These are phyloP conservation scores for Cyclanthera cordifolia DNA, from an alignment of 306 rosid species.

Conservation along the genomic window DNA sequence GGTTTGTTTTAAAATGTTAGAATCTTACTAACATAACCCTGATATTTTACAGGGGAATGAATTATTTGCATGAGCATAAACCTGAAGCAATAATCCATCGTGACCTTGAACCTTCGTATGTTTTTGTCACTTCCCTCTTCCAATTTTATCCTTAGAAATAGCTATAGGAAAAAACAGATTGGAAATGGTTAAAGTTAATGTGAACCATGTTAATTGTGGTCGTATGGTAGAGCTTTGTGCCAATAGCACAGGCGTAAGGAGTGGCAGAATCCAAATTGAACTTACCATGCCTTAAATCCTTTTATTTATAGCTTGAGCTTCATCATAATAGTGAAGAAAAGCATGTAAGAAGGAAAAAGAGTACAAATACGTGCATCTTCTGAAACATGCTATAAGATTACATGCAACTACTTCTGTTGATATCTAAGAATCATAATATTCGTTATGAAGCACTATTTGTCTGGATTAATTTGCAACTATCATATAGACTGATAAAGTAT, in stretches of 20 bases:
- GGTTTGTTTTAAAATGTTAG: not conserved
- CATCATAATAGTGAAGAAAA: not conserved
- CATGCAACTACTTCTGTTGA: not conserved
- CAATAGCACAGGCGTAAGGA: not conserved
- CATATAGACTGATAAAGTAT: not conserved
- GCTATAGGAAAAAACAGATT: not conserved
- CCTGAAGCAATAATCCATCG: conserved; percentile 93
- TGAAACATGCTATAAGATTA: not conserved
- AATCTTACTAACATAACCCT: not conserved
- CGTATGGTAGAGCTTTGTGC: not conserved
- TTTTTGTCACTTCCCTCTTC: conserved; percentile 13
- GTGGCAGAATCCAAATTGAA: not conserved
- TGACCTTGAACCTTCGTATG: conserved; percentile 98
- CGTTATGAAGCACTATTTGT: not conserved
- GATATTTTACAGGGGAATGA: conserved; percentile 61
- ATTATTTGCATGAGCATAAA: conserved; percentile 87
- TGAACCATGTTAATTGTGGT: not conserved
- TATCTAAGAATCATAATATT: not conserved
- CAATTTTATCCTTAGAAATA: not conserved
- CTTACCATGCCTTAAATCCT: not conserved
- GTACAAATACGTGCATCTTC: not conserved
- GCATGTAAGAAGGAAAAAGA: not conserved
- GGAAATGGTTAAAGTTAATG: not conserved
- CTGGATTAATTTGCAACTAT: not conserved
- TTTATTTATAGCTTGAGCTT: not conserved